Evolutionary conservation across 257 asterid genomes (phyloP).

Genomic region (Ilex asprella): DNA sequence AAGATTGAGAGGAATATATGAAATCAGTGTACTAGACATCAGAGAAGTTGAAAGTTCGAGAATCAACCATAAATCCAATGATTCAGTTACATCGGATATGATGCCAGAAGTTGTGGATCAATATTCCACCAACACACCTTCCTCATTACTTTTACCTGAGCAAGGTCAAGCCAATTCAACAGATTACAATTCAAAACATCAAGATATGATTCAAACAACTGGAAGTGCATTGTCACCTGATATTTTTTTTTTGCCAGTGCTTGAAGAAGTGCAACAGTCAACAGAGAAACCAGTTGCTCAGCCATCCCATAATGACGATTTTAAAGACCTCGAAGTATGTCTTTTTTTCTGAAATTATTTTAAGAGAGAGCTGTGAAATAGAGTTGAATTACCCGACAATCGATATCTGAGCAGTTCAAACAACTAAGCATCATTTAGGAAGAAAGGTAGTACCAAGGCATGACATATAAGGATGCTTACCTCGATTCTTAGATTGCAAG

Average conservation of each 20-base stretch:
- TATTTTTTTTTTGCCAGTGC: neutral
- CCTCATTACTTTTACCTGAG: constrained; percentile 18
- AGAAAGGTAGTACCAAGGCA: no score
- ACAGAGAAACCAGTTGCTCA: neutral
- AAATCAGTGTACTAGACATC: constrained; percentile 22
- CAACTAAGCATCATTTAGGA: no score
- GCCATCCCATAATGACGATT: constrained; percentile 1
- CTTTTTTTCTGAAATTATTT: neutral
- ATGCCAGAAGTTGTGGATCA: constrained; percentile 15
- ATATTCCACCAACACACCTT: constrained; percentile 4
- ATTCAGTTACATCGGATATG: neutral
- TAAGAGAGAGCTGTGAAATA: neutral
- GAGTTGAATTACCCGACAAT: no score
- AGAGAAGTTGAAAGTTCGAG: constrained; percentile 30
- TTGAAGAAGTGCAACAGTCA: constrained; percentile 6
- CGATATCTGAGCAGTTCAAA: no score
- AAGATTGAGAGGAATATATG: constrained; percentile 26
- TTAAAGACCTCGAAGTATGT: constrained; percentile 8
- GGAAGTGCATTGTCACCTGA: constrained; percentile 3
- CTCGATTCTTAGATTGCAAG: no score
- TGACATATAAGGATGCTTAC: no score
- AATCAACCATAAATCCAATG: constrained; percentile 13
- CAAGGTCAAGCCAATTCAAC: constrained; percentile 7
- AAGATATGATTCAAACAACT: constrained; percentile 10
- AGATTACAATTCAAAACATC: neutral